Evolutionary conservation across 1,284 basidiomycete genomes (phyloP).

Genomic region (Ceratobasidium sp.): DNA sequence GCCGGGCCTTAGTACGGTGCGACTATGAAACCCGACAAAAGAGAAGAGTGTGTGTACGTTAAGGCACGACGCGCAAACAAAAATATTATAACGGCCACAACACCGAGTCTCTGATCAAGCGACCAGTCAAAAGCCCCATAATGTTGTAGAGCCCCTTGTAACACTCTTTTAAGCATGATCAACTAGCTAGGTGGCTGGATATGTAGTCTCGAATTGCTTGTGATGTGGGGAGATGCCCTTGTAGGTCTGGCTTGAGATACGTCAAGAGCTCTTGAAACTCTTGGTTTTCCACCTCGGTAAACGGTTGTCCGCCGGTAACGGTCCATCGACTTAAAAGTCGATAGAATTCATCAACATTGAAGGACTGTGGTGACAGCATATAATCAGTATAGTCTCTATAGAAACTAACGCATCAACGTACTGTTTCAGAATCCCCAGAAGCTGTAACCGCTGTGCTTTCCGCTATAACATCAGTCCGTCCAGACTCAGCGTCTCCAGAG

Average conservation of each 20-base stretch:
- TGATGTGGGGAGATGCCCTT: neutral
- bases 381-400: neutral
- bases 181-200: too few species aligned
- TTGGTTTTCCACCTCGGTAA: slow-evolving; percentile 23
- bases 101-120: too few species aligned
- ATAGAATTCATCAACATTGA: slow-evolving; percentile 19
- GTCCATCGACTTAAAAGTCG: slow-evolving; percentile 2
- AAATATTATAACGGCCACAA: too few species aligned
- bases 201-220: neutral
- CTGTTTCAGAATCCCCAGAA: neutral
- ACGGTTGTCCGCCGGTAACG: slow-evolving; percentile 5
- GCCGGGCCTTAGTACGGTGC: too few species aligned
- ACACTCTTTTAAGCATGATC: too few species aligned
- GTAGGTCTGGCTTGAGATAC: neutral
- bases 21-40: too few species aligned
- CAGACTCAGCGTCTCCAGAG: neutral
- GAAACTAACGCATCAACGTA: neutral
- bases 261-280: neutral
- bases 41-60: too few species aligned
- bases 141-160: too few species aligned
- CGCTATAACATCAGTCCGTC: neutral
- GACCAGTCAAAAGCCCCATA: too few species aligned
- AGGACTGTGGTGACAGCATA: neutral
- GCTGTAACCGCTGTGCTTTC: too few species aligned
- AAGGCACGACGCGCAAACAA: too few species aligned